Evolutionary conservation across 108 stramenopile species (phyloP), one percentile per base, ranked within the genome.

Genomic region (Nannochloropsis granulata): DNA sequence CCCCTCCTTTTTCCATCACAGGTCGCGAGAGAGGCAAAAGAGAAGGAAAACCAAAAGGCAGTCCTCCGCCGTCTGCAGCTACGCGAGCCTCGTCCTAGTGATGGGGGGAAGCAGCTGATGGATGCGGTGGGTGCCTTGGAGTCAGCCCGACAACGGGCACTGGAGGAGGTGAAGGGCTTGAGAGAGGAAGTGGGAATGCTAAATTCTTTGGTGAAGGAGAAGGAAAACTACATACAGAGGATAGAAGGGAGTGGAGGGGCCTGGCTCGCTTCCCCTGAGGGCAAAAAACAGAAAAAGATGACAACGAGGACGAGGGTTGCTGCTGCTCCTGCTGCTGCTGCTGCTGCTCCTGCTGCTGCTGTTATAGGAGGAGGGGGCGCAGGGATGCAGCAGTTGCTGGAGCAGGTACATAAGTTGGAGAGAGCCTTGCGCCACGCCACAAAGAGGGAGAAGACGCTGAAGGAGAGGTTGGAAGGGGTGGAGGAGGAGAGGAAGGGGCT

Each of bases 391-490:
- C 24, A 87, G 80, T 79, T 87, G 45, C 80, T 84, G 84, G 81
- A 78, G 44, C 80, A 84, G 25, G 79, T 84, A 13, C n/a, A 24
- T 43, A 79, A 81, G 44, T 24, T 78, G 13, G 46, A 83, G 25
- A 44, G 84, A 16, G 78, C 71, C 25, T 24, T 84, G 46, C 45
- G 78, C 42, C 80, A 19, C 23, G 44, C 56, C 43, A 44, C 14
- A 9, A 84, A 84, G 45, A 43, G 78, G 24, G 82, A 78, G 45
- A 44, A 85, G 24, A 88, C 83, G 44, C 82, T 88, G 16, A 85
- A 84, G 11, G 7, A 71, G n/a, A 71, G n/a, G 56, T 16, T 71
- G 56, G 16, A 16, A n/a, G 56, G 10, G 21, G 21, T 71, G 56
- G 56, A 71, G 56, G 56, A 71, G 56, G 56, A 16, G 21, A 71